Evolutionary conservation across 2,329 filamentous ascomycete genomes (phyloP).

Genomic region (Drechslerella dactyloides): DNA sequence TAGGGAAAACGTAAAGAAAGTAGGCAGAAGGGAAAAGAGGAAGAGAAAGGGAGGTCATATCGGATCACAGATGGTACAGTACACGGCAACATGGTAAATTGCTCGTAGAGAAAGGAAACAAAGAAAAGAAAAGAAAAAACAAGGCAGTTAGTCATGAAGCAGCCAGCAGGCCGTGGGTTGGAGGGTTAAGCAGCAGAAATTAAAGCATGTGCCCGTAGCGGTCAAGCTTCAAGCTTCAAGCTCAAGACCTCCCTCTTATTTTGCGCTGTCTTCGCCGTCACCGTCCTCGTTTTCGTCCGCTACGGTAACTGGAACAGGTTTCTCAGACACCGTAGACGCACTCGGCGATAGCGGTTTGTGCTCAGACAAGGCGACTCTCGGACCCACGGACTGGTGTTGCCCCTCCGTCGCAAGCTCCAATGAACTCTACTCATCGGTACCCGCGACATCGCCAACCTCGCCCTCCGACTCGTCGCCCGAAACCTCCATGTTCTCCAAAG

Average conservation of each 20-base stretch:
- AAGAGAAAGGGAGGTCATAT: not conserved
- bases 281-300: not conserved
- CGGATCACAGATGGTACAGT: not conserved
- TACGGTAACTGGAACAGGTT: not conserved
- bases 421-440: constrained; percentile 36
- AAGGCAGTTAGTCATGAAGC: not conserved
- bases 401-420: not conserved
- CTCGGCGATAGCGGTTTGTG: not conserved
- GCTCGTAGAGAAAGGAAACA: too few relatives aligned
- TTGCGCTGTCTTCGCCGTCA: not conserved
- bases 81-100: constrained; percentile 1
- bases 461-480: constrained; percentile 89
- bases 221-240: not conserved
- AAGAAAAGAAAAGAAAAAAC: not conserved
- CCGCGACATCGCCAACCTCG: constrained; percentile 45
- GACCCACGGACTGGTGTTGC: constrained; percentile 6
- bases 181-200: not conserved
- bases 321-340: not conserved
- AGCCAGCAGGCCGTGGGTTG: not conserved
- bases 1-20: constrained; percentile 2
- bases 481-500: constrained; percentile 78
- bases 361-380: not conserved
- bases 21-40: not conserved
- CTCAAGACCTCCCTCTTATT: not conserved
- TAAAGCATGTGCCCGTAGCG: not conserved